Conservation (phyloP, 2,329 filamentous ascomycete genomes). For the Trichoderma endophyticum region DNA sequence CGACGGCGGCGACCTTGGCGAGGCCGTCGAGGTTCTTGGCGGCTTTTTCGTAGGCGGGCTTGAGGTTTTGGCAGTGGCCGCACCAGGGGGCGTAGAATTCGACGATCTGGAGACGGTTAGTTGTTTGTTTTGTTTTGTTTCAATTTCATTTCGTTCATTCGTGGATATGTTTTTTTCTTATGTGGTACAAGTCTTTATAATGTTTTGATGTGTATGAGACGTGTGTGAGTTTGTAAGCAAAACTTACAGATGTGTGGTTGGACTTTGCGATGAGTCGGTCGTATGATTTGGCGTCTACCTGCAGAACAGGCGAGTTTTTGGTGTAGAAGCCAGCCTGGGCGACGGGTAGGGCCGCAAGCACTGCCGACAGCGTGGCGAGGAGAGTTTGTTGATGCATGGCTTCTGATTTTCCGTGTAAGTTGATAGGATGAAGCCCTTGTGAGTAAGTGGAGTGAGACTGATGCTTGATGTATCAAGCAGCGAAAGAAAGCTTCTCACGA, state of each 20-base stretch:
- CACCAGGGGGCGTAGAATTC: conserved; percentile 99
- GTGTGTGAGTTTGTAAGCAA: background rate
- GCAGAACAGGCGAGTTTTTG: conserved; percentile 82
- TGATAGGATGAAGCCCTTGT: background rate
- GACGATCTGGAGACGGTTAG: conserved; percentile 45
- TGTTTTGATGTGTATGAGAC: background rate
- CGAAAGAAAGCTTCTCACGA: background rate
- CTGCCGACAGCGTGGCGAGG: conserved; percentile 46
- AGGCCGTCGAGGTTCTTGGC: conserved; percentile 86
- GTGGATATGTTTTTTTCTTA: background rate
- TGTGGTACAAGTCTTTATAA: background rate
- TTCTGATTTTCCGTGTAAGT: conserved; percentile 1
- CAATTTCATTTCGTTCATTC: background rate
- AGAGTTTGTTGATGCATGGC: conserved; percentile 54
- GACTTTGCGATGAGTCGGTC: conserved; percentile 80
- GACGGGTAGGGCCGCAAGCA: conserved; percentile 63
- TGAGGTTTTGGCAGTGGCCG: conserved; percentile 93
- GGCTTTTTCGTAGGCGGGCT: conserved; percentile 92
- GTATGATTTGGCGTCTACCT: conserved; percentile 76
- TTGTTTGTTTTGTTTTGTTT: background rate
- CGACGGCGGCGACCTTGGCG: conserved; percentile 88
- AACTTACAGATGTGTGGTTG: conserved; percentile 84
- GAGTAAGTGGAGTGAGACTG: background rate
- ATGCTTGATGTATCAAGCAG: background rate
- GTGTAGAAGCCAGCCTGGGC: conserved; percentile 73